Base-by-base conservation (phyloP, 768 basidiomycete species). In the Pleurotus cornucopiae region DNA sequence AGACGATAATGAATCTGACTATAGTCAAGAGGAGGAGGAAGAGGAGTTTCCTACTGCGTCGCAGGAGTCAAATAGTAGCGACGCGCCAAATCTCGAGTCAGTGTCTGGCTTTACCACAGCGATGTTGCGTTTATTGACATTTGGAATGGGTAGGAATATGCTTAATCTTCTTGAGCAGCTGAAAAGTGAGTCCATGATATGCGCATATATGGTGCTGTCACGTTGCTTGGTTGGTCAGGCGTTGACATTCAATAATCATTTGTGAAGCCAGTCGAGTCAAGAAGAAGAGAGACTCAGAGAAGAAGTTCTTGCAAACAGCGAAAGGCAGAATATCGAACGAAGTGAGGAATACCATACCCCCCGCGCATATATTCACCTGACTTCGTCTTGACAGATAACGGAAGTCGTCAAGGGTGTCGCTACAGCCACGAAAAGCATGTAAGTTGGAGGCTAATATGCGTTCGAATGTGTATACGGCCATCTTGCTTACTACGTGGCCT, bases 211-310 rank as follows among this genome's bases (percentile, higher is more conserved):
- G 6, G 30, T 30, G 30, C 30, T 11, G 0, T 34, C 7, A 4
- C 9, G 30, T 34, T 11, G 30, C 30, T 6, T 30, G 30, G 9
- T 7, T 11, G 30, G 23, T 5, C 23, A 25, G 23, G 30, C 30
- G 7, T 4, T 34, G 11, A 34, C 30, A 11, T 34, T 34, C 9
- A 9, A 34, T 25, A 1, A 25, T 25, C 30, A 34, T 34, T 34
- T 12, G n/a, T 21, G 12, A 20, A 53, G 51, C n/a, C 14, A 16
- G 14, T 5, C n/a, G 51, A 16, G 20, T 39, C 11, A 53, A 53
- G 51, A 53, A 53, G 39, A 53, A 53, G 38, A 18, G 51, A 23
- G 51, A 53, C n/a, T 16, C 37, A 9, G 51, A 53, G 51, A 53
- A 39, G 23, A 53, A 23, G 39, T 53, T 53, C 39, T 39, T 53